Conservation (phyloP, 2,329 filamentous ascomycete genomes). For the Colletotrichum phormii region DNA sequence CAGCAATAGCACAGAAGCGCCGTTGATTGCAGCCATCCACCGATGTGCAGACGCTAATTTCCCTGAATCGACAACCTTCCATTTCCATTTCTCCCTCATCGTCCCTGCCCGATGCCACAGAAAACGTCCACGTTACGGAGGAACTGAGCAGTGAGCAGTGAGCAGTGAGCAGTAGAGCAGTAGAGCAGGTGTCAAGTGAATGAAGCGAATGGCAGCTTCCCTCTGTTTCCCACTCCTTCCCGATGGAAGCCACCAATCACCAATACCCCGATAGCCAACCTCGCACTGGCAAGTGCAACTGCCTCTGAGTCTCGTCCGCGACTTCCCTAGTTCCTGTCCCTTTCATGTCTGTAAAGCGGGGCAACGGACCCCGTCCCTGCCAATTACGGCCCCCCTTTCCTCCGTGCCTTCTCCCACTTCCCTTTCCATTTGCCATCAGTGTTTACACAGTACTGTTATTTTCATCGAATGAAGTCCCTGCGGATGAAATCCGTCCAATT, state of each 20-base stretch:
- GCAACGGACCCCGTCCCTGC: not conserved
- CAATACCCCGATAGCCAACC: too few species aligned
- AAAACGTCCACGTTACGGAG: not conserved
- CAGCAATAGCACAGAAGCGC: not conserved
- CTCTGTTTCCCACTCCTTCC: not conserved
- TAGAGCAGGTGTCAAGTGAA: too few species aligned
- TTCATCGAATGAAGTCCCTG: not conserved
- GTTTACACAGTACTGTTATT: not conserved
- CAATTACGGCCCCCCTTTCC: not conserved
- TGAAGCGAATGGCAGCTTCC: not conserved
- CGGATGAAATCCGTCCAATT: not conserved
- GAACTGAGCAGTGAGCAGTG: not conserved
- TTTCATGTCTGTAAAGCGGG: slow-evolving; percentile 15
- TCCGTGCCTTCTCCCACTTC: not conserved
- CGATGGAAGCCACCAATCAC: too few species aligned
- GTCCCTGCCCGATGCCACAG: not conserved
- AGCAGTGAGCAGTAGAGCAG: too few species aligned
- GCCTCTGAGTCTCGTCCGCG: too few species aligned
- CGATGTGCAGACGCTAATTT: slow-evolving; percentile 28
- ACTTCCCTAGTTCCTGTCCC: not conserved
- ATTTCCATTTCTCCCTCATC: not conserved
- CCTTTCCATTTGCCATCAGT: not conserved
- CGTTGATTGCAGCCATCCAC: not conserved
- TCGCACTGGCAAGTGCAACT: too few species aligned
- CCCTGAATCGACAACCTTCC: slow-evolving; percentile 13